Evolutionary conservation across 176 grass and related monocot species (phyloP), one percentile per base, ranked within the genome.

Genomic region (Poa pratensis): DNA sequence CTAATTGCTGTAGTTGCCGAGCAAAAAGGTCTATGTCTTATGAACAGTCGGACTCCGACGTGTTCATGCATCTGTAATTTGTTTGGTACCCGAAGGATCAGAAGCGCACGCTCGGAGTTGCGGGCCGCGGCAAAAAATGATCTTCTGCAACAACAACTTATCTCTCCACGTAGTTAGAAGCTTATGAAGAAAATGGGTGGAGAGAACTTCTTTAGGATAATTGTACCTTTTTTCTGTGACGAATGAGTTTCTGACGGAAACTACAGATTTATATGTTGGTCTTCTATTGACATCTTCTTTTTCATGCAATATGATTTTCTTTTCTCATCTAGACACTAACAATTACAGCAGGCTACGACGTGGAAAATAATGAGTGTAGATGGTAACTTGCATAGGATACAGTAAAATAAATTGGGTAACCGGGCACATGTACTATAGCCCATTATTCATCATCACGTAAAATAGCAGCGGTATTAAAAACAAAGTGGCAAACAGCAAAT

Each of bases 81-180:
- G n/a, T n/a, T n/a, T n/a, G n/a, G n/a, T n/a, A n/a, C n/a, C n/a
- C n/a, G n/a, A n/a, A n/a, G n/a, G n/a, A n/a, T 2, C 87, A 92
- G 62, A 92, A 92, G 70, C 87, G 90, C 23, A 6, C 70, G 13
- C 82, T 92, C 26, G 87, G 87, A 81, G 90, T 84, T 9, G 3
- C 84, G 3, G 90, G 84, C 16, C 90, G 89, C 20, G 89, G 89
- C 84, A 92, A 92, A 92, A 39, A 87, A 81, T 17, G 5, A 3
- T 67, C 18, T 19, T 23, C 35, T 16, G 61, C 20, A 35, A 7
- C 12, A 68, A 19, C 30, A 42, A 42, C 40, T 42, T 48, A 48
- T 45, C 43, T 46, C 2, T 73, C 69, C 46, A 72, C 57, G 22
- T 77, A 73, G 13, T 73, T 54, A 58, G 75, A 13, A 77, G 51